Evolutionary conservation across 768 basidiomycete species (phyloP).

Genomic region (Russula brevipes): DNA sequence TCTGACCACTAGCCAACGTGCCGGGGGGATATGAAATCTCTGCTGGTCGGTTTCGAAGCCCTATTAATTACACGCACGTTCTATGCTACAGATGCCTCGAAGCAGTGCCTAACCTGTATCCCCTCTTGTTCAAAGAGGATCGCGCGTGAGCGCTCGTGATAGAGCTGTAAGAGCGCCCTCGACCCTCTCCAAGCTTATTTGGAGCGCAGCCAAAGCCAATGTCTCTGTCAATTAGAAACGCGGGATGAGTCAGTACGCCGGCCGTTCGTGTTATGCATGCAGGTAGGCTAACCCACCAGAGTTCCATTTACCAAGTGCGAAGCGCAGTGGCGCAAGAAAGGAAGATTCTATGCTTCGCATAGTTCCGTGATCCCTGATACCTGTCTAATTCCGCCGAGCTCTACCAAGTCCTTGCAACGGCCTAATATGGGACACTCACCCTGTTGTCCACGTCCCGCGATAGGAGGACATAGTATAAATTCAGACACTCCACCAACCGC

Average conservation of each 20-base stretch:
- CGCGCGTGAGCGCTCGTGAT: not conserved
- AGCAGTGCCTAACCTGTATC: not conserved
- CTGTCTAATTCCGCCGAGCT: conserved; percentile 28
- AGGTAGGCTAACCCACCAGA: not conserved
- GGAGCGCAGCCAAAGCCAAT: conserved; percentile 20
- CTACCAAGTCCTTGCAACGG: not conserved
- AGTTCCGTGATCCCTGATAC: conserved; percentile 27
- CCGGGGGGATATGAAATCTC: not conserved
- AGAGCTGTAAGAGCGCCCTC: conserved; percentile 20
- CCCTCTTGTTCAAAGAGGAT: too few species aligned
- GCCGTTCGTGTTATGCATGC: conserved; percentile 10
- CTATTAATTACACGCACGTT: not conserved
- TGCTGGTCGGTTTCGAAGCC: not conserved
- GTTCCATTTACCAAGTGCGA: conserved; percentile 7
- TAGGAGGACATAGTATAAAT: conserved; percentile 63
- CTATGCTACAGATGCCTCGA: not conserved
- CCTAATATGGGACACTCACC: conserved; percentile 34
- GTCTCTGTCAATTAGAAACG: conserved; percentile 25
- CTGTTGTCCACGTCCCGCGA: conserved; percentile 52
- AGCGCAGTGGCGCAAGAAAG: conserved; percentile 17
- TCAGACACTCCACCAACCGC: conserved; percentile 59
- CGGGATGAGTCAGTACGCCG: not conserved
- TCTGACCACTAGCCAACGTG: not conserved
- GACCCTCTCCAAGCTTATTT: conserved; percentile 24
- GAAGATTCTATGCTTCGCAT: conserved; percentile 14